These are phyloP conservation scores for Didymella exigua DNA, from an alignment of 2,329 filamentous ascomycete genomes.

Conservation along the genomic window DNA sequence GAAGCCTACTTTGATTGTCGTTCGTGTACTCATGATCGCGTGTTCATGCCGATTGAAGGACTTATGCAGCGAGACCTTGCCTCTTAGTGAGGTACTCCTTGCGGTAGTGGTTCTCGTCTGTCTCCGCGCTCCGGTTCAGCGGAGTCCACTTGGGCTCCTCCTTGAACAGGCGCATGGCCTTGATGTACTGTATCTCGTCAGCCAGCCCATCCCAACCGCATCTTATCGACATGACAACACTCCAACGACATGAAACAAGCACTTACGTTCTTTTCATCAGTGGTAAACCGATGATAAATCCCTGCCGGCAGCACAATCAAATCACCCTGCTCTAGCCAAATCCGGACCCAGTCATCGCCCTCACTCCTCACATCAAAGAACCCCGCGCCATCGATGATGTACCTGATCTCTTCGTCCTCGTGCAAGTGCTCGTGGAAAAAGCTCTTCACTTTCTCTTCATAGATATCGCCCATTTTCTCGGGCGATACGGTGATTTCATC, in stretches of 20 bases:
- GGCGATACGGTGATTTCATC: constrained; percentile 92
- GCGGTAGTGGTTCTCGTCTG: constrained; percentile 79
- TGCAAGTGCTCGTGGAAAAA: constrained; percentile 97
- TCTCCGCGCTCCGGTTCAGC: constrained; percentile 76
- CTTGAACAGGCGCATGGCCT: constrained; percentile 96
- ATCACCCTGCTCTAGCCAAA: constrained; percentile 82
- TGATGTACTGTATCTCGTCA: constrained; percentile 71
- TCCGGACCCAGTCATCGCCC: constrained; percentile 86
- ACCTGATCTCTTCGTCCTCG: constrained; percentile 98
- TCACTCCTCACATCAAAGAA: constrained; percentile 91
- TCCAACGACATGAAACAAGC: neutral
- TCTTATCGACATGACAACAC: neutral
- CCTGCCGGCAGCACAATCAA: constrained; percentile 91
- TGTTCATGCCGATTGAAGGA: neutral
- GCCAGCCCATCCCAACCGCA: neutral
- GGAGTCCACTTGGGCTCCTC: constrained; percentile 99
- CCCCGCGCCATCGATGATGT: constrained; percentile 84
- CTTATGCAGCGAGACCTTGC: constrained; percentile 22
- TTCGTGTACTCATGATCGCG: neutral
- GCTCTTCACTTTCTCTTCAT: constrained; percentile 90
- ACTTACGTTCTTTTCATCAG: constrained; percentile 86
- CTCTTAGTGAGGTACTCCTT: constrained; percentile 70
- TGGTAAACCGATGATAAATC: constrained; percentile 98
- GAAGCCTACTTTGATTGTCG: constrained; percentile 1
- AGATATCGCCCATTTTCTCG: constrained; percentile 79